A percentile compares a stretch with the other conserved stretches of the same genome.
These are phyloP conservation scores for Durio zibethinus DNA, from an alignment of 345 rosid genomes.

Conservation along the genomic window DNA sequence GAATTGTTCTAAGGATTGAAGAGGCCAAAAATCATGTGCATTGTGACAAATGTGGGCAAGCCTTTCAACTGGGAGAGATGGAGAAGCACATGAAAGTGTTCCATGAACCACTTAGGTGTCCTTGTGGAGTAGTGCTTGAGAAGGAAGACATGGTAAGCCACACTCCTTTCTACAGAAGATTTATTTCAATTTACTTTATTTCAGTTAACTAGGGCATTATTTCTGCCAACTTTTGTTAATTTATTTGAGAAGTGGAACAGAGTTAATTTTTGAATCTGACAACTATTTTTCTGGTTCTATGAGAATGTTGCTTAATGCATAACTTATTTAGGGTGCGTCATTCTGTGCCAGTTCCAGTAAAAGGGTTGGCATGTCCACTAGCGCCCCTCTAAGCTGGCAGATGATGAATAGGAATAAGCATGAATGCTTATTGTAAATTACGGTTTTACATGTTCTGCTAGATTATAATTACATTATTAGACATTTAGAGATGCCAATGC, in stretches of 20 bases:
- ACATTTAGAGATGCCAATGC: background rate
- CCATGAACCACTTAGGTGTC: slow-evolving; percentile 79
- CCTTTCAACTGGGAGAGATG: slow-evolving; percentile 74
- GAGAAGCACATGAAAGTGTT: slow-evolving; percentile 89
- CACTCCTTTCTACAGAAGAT: background rate
- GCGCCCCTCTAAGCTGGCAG: background rate
- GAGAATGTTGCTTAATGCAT: background rate
- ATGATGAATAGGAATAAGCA: background rate
- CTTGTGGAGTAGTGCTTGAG: slow-evolving; percentile 79
- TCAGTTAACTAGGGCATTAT: background rate
- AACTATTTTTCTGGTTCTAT: background rate
- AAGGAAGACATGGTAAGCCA: slow-evolving; percentile 78
- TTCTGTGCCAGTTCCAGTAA: background rate
- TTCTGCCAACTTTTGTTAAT: background rate
- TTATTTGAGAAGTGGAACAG: no score
- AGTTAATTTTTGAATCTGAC: background rate
- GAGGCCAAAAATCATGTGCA: slow-evolving; percentile 76
- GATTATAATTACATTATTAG: background rate
- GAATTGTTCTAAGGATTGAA: slow-evolving; percentile 68
- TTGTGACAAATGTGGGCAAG: slow-evolving; percentile 83
- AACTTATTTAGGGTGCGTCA: background rate
- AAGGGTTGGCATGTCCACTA: background rate
- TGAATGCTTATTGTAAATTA: background rate
- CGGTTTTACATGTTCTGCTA: background rate
- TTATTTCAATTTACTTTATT: background rate